phyloP scores from a whole-genome alignment of 1,284 basidiomycete species.

The Marasmius sp. region DNA sequence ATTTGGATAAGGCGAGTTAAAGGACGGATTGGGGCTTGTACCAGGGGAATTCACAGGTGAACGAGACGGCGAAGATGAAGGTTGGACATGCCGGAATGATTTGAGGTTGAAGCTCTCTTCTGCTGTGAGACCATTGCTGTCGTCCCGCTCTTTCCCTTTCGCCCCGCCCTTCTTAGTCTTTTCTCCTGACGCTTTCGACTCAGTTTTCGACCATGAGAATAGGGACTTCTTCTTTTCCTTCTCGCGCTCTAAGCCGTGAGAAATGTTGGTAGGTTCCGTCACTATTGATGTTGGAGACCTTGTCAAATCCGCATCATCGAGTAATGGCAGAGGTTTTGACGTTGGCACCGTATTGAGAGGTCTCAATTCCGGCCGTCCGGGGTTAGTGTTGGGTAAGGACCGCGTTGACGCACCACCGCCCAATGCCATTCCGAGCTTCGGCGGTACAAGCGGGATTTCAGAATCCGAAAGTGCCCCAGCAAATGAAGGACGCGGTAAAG shows the following conservation, averaged over 20 bases:
- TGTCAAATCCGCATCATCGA: conserved; percentile 15
- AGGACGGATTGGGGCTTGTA: conserved; percentile 21
- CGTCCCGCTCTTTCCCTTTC: conserved; percentile 34
- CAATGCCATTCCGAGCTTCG: conserved; percentile 54
- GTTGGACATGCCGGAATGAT: conserved; percentile 65
- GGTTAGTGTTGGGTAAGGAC: conserved; percentile 49
- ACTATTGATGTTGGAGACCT: conserved; percentile 21
- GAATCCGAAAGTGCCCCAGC: conserved; percentile 35
- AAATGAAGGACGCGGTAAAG: conserved; percentile 11
- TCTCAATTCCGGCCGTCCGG: neutral
- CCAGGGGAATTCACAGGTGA: neutral
- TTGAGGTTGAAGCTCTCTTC: conserved; percentile 57
- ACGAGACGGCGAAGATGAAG: conserved; percentile 25
- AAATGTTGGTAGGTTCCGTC: conserved; percentile 18
- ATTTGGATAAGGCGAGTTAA: conserved; percentile 11
- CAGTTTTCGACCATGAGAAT: conserved; percentile 38
- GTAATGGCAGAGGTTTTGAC: conserved; percentile 3
- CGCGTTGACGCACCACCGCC: conserved; percentile 52
- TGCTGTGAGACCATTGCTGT: conserved; percentile 20
- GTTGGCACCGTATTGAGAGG: neutral
- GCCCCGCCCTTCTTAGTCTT: conserved; percentile 24
- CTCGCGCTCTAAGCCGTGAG: neutral
- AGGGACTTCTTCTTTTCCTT: conserved; percentile 30
- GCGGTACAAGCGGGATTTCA: conserved; percentile 36
- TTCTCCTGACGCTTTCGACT: conserved; percentile 15